Evolutionary conservation across 169 alveolate species (phyloP).

Genomic region (Babesia caballi): DNA sequence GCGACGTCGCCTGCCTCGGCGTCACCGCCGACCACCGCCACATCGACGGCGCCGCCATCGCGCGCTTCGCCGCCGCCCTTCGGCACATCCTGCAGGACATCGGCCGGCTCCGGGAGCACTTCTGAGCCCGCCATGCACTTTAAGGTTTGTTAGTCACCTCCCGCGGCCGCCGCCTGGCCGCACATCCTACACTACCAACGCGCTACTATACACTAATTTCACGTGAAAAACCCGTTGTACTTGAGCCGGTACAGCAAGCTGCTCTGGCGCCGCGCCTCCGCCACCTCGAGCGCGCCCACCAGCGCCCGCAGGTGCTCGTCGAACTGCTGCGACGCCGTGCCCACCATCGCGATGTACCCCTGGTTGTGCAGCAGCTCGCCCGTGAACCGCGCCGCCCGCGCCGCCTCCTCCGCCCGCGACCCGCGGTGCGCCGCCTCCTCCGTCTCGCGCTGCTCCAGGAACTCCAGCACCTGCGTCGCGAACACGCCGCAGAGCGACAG

Average conservation of each 20-base stretch:
- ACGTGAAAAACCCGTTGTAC: conserved; percentile 18
- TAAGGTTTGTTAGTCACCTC: too few species aligned
- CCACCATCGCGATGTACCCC: conserved; percentile 54
- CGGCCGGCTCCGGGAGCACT: conserved; percentile 20
- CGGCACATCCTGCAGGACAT: conserved; percentile 18
- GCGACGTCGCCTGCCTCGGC: conserved; percentile 71
- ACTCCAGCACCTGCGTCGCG: conserved; percentile 64
- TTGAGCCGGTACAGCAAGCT: conserved; percentile 1
- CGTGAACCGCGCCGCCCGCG: conserved; percentile 1
- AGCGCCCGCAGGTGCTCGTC: conserved; percentile 25
- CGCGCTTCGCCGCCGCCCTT: conserved; percentile 61
- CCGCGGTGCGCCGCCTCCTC: not conserved
- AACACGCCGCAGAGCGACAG: conserved; percentile 63
- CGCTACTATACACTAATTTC: not conserved
- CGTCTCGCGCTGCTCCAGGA: conserved; percentile 32
- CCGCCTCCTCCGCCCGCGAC: not conserved
- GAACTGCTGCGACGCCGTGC: conserved; percentile 19
- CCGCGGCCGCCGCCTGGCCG: too few species aligned
- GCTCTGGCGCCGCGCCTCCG: not conserved
- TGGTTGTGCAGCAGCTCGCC: conserved; percentile 40
- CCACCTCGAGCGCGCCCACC: conserved; percentile 9
- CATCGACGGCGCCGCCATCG: conserved; percentile 92
- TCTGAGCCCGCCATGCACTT: not conserved
- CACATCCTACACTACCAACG: too few species aligned
- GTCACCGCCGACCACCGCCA: conserved; percentile 93